phyloP scores from a whole-genome alignment of 768 basidiomycete genomes.

The Suillus americanus region DNA sequence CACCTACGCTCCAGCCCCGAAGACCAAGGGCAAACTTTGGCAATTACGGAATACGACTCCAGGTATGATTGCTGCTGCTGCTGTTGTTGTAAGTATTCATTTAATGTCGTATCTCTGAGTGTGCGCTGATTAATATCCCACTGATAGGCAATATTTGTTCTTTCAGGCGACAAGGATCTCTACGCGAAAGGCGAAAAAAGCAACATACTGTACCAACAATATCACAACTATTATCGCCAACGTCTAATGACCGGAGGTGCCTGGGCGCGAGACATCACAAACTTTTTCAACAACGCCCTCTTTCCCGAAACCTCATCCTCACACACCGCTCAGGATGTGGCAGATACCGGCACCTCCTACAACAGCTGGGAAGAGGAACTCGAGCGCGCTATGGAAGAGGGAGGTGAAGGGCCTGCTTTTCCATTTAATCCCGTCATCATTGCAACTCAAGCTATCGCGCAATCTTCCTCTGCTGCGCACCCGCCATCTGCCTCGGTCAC shows the following conservation, averaged over 20 bases:
- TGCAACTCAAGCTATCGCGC: not conserved
- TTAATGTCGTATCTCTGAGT: not conserved
- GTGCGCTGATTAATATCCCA: not conserved
- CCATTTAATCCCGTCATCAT: not conserved
- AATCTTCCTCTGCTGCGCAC: not conserved
- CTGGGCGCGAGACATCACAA: not conserved
- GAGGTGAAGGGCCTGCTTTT: not conserved
- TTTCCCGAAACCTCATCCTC: too few species aligned
- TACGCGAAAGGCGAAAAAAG: not conserved
- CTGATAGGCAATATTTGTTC: slow-evolving; percentile 7
- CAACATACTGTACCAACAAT: not conserved
- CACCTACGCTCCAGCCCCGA: not conserved
- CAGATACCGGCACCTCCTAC: too few species aligned
- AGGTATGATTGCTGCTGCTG: slow-evolving; percentile 7
- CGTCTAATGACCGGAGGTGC: not conserved
- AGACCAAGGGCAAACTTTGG: slow-evolving; percentile 8
- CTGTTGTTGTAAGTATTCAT: slow-evolving; percentile 5
- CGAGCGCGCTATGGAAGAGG: not conserved
- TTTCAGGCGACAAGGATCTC: slow-evolving; percentile 3
- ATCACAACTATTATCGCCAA: slow-evolving; percentile 6
- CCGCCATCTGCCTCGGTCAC: not conserved
- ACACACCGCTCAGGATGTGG: too few species aligned
- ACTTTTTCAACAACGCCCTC: slow-evolving; percentile 4
- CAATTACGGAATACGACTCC: not conserved
- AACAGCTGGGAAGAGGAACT: not conserved